Evolutionary conservation across 768 basidiomycete genomes (phyloP), one percentile per base, ranked within the genome.

Genomic region (Candolleomyces aberdarensis): DNA sequence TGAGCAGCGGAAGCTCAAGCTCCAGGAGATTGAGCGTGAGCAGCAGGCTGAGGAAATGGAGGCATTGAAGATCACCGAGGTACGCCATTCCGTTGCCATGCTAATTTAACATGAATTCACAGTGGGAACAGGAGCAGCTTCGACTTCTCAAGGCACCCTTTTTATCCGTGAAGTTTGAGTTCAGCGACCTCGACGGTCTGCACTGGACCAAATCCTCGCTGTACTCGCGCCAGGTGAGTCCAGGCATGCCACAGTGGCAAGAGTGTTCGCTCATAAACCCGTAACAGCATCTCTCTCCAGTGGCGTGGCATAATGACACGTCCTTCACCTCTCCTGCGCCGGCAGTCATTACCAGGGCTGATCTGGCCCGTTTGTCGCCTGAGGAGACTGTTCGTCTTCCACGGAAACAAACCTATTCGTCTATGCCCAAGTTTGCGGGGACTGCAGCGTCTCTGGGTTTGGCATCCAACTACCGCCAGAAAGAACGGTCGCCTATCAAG

Each of bases 161-260:
- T 64, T 74, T 68, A 20, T 76, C 76, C 5, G 85, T 86, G 39
- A 86, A 87, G 62, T 80, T 80, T 8, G 85, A 87, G 63, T 87
- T 86, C 65, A 75, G 77, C 58, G 85, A 87, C 69, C 76, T 87
- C 15, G 85, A 87, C 58, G 85, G 85, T 0, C 70, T 84, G 40
- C 76, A 78, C 41, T 84, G 84, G 85, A 70, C 78, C 17, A 73
- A 72, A 49, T 70, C 73, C 31, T 72, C 74, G 4, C 72, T 75
- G 8, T 71, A 70, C 4, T 65, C 57, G 57, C 69, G 65, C 20
- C 72, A 72, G 65, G 74, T 71, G 58, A 8, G 57, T 48, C 9
- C 13, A n/a, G 41, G n/a, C n/a, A n/a, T 43, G 41, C 41, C 41
- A 43, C 41, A 43, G 13, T n/a, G 13, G 13, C 41, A 13, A 26